Percentiles rank a stretch among this genome's conserved stretches.
These are phyloP conservation scores for Puccinia triticina DNA, from an alignment of 1,284 basidiomycete species.

Conservation along the genomic window DNA sequence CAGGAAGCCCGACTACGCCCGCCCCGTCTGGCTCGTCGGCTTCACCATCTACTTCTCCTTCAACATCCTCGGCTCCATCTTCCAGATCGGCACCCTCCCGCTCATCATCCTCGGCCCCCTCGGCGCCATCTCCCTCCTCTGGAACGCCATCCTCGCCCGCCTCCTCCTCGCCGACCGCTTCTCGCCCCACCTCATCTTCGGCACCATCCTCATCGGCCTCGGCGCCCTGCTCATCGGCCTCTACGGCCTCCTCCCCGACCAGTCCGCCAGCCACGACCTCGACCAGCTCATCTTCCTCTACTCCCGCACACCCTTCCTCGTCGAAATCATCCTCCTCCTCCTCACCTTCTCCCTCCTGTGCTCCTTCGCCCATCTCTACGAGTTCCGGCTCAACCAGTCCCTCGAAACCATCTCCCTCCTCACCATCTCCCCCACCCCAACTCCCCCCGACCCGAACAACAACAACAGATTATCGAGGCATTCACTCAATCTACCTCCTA, in stretches of 20 bases:
- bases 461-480: neutral
- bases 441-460: neutral
- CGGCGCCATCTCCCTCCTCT: conserved; percentile 79
- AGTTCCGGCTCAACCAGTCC: conserved; percentile 22
- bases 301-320: conserved; percentile 75
- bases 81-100: conserved; percentile 90
- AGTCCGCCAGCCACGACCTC: conserved; percentile 72
- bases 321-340: conserved; percentile 77
- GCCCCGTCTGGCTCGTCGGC: conserved; percentile 83
- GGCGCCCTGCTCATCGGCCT: conserved; percentile 87
- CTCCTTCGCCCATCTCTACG: conserved; percentile 63
- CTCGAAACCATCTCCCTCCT: conserved; percentile 33
- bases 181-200: conserved; percentile 79
- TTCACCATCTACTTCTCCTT: conserved; percentile 69
- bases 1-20: conserved; percentile 71
- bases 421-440: conserved; percentile 3
- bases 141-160: conserved; percentile 91
- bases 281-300: conserved; percentile 83
- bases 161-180: conserved; percentile 83
- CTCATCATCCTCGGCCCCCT: conserved; percentile 87
- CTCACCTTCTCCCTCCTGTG: conserved; percentile 69
- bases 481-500: conserved; percentile 17
- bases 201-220: conserved; percentile 79
- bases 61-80: conserved; percentile 87
- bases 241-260: conserved; percentile 90